Percentiles rank a stretch among this genome's conserved stretches.
These are phyloP conservation scores for Beauveria varroae DNA, from an alignment of 2,329 filamentous ascomycete species.

Conservation along the genomic window DNA sequence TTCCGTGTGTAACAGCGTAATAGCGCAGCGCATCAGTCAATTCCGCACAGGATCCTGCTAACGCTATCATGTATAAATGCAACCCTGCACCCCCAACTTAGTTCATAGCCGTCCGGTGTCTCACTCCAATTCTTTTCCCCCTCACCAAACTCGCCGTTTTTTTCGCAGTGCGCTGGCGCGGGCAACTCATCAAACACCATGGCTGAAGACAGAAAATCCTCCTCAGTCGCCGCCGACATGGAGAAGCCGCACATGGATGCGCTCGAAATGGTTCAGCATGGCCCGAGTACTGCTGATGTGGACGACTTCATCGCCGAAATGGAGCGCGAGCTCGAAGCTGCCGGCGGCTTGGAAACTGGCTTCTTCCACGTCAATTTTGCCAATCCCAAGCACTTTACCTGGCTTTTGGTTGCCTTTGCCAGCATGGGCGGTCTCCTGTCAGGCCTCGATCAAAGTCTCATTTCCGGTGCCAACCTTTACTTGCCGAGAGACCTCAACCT, in stretches of 20 bases:
- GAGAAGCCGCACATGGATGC: slow-evolving; percentile 26
- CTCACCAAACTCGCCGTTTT: neutral
- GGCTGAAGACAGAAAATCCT: slow-evolving; percentile 1
- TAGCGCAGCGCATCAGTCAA: no score
- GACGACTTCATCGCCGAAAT: slow-evolving; percentile 33
- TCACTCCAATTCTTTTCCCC: neutral
- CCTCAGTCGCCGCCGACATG: neutral
- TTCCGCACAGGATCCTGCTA: neutral
- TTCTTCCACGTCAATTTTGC: slow-evolving; percentile 51
- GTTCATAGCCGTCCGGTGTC: neutral
- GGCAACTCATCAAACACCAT: neutral
- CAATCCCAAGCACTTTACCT: slow-evolving; percentile 59
- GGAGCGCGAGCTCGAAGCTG: slow-evolving; percentile 31
- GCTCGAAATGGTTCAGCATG: slow-evolving; percentile 28
- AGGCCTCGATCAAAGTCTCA: slow-evolving; percentile 65
- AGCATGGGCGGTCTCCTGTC: slow-evolving; percentile 68
- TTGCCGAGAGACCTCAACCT: slow-evolving; percentile 53
- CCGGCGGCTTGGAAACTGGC: slow-evolving; percentile 26
- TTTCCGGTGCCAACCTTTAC: slow-evolving; percentile 62
- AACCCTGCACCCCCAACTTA: neutral
- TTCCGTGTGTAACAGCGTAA: neutral
- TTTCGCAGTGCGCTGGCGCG: neutral
- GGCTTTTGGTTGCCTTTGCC: slow-evolving; percentile 61
- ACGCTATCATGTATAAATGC: slow-evolving; percentile 3
- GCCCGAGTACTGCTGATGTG: slow-evolving; percentile 24